These are phyloP conservation scores for Piedraia hortae DNA, from an alignment of 2,329 filamentous ascomycete genomes.

Conservation along the genomic window DNA sequence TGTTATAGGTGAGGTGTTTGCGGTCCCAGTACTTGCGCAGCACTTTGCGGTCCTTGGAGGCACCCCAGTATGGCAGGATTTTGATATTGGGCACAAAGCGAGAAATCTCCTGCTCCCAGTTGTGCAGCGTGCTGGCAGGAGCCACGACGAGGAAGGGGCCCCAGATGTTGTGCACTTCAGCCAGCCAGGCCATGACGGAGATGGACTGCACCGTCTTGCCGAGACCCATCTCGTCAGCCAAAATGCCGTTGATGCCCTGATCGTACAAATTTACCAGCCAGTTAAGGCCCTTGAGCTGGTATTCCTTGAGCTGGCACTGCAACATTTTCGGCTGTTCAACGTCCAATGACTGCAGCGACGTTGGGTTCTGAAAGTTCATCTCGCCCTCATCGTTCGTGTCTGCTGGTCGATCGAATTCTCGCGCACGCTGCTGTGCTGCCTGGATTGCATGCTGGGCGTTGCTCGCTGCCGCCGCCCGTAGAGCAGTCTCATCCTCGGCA, in stretches of 20 bases:
- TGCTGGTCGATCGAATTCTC: constrained; percentile 51
- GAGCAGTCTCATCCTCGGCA: constrained; percentile 61
- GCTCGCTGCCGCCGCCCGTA: constrained; percentile 66
- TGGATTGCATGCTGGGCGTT: constrained; percentile 92
- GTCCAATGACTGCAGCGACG: constrained; percentile 76
- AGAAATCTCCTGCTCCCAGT: constrained; percentile 96
- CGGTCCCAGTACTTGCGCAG: constrained; percentile 97
- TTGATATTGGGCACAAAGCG: constrained; percentile 88
- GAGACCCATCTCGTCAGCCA: constrained; percentile 98
- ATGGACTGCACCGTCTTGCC: constrained; percentile 98
- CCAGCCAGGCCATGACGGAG: constrained; percentile 95
- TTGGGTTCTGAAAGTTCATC: constrained; percentile 98
- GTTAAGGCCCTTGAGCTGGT: constrained; percentile 95
- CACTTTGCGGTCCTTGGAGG: constrained; percentile 76
- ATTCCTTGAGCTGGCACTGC: constrained; percentile 85
- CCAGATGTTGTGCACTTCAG: constrained; percentile 94
- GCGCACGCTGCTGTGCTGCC: constrained; percentile 75
- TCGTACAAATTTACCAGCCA: constrained; percentile 98
- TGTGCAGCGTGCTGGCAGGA: constrained; percentile 85
- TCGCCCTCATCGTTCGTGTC: constrained; percentile 63
- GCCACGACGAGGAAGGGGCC: constrained; percentile 92
- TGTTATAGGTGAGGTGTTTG: constrained; percentile 85
- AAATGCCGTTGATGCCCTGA: constrained; percentile 96
- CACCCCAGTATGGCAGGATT: constrained; percentile 92
- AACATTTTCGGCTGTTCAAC: constrained; percentile 86